phyloP scores from a whole-genome alignment of 495 filamentous ascomycete species.

The Neurospora hispaniola region DNA sequence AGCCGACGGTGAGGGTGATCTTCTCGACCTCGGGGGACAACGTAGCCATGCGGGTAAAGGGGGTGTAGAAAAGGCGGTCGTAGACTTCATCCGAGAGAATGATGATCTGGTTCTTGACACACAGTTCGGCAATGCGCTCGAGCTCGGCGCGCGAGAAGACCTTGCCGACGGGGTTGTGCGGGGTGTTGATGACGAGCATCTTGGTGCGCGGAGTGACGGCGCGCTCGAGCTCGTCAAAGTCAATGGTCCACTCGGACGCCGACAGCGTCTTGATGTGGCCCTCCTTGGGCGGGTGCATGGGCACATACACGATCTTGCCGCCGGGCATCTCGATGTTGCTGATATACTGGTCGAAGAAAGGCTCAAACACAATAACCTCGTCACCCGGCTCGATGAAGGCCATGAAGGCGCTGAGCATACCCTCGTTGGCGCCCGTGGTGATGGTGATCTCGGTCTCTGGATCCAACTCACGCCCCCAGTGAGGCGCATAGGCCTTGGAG shows the following conservation, averaged over 20 bases:
- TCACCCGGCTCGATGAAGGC: conserved; percentile 88
- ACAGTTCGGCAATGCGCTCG: conserved; percentile 77
- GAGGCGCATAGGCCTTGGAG: conserved; percentile 77
- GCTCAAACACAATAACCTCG: conserved; percentile 96
- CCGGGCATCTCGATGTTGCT: conserved; percentile 97
- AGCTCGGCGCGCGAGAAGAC: conserved; percentile 79
- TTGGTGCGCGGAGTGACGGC: conserved; percentile 80
- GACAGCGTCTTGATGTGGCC: conserved; percentile 70
- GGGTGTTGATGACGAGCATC: conserved; percentile 84
- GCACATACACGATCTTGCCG: conserved; percentile 86
- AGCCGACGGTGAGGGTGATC: conserved; percentile 86
- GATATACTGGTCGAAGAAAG: conserved; percentile 98
- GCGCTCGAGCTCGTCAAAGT: conserved; percentile 72
- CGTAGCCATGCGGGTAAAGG: conserved; percentile 85
- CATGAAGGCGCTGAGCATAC: conserved; percentile 95
- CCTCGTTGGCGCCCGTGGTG: conserved; percentile 95
- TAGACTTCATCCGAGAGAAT: conserved; percentile 96
- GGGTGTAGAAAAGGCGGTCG: conserved; percentile 87
- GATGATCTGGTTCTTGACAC: conserved; percentile 86
- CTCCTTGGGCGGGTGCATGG: conserved; percentile 80
- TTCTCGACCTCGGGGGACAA: conserved; percentile 77
- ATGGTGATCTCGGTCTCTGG: conserved; percentile 88
- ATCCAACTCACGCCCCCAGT: conserved; percentile 68
- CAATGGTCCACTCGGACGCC: conserved; percentile 77
- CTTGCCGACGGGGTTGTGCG: conserved; percentile 92